Conservation (phyloP, 2,329 filamentous ascomycete species). For the Fusarium sp. region DNA sequence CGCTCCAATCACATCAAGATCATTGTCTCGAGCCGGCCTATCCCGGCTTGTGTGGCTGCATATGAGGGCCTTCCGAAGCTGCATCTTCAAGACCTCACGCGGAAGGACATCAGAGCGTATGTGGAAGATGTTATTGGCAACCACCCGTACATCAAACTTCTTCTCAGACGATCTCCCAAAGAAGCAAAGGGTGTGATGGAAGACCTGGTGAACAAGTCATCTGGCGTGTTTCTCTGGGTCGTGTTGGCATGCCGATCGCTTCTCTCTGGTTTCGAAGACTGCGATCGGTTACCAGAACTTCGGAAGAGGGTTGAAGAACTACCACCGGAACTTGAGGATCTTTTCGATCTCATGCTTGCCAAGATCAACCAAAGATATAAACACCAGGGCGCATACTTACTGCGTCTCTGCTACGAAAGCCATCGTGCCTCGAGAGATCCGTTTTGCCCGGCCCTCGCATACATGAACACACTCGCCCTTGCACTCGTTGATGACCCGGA, state of each 20-base stretch:
- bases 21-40: not conserved
- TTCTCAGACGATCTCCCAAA: not conserved
- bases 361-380: not conserved
- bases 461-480: not conserved
- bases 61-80: not conserved
- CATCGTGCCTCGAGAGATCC: not conserved
- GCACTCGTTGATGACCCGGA: not conserved
- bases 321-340: not conserved
- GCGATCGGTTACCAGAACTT: not conserved
- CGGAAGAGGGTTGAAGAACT: not conserved
- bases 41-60: not conserved
- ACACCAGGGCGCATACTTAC: not conserved
- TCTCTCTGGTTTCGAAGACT: not conserved
- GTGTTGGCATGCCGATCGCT: not conserved
- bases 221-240: not conserved
- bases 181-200: not conserved
- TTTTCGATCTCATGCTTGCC: not conserved
- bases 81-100: not conserved
- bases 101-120: not conserved
- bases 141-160: not conserved
- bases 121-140: not conserved
- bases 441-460: not conserved
- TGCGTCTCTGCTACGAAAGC: not conserved
- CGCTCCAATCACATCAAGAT: not conserved
- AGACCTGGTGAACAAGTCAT: not conserved